phyloP scores from a whole-genome alignment of 2,329 filamentous ascomycete genomes.

The Colletotrichum sp. region DNA sequence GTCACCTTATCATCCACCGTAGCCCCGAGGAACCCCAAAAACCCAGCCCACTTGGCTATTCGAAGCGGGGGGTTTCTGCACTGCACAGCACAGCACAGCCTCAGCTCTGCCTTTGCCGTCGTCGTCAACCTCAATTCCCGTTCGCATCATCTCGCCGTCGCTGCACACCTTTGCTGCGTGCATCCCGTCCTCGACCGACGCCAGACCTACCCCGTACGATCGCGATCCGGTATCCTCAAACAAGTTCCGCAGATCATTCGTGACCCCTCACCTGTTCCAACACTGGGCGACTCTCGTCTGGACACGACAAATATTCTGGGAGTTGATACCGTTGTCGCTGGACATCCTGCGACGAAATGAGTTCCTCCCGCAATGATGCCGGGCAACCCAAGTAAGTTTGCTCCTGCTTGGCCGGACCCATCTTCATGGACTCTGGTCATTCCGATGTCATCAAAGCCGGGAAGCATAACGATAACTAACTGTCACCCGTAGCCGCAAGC shows the following conservation, averaged over 20 bases:
- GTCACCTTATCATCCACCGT: conserved; percentile 22
- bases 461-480: background rate
- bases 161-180: background rate
- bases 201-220: background rate
- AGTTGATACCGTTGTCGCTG: conserved; percentile 21
- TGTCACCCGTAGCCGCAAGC: conserved; percentile 57
- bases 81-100: conserved; percentile 23
- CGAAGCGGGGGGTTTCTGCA: conserved; percentile 23
- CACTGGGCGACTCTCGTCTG: background rate
- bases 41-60: conserved; percentile 23
- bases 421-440: background rate
- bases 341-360: conserved; percentile 22
- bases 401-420: background rate
- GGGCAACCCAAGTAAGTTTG: conserved; percentile 38
- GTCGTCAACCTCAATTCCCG: conserved; percentile 18
- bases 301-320: conserved; percentile 10
- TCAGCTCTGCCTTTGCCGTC: conserved; percentile 24
- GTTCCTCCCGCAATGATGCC: conserved; percentile 37
- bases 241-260: background rate
- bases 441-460: background rate
- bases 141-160: conserved; percentile 2
- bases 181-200: background rate
- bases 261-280: conserved; percentile 17
- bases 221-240: conserved; percentile 3
- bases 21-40: conserved; percentile 14